These are phyloP conservation scores for Macrophomina pseudophaseolina DNA, from an alignment of 2,329 filamentous ascomycete genomes.

Conservation along the genomic window DNA sequence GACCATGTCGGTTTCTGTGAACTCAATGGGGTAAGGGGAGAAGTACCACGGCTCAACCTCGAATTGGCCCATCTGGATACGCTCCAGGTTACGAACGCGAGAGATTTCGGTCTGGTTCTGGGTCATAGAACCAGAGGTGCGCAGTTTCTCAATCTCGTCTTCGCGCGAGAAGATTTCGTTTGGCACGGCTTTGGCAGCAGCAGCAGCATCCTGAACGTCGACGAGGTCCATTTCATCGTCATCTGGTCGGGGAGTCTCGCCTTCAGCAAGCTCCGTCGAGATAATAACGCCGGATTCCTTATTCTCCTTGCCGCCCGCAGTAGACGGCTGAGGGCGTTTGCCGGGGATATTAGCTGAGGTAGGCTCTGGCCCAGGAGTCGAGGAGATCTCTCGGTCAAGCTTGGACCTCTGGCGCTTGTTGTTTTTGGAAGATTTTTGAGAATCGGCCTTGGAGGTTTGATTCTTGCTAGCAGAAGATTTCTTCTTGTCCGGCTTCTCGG, in stretches of 20 bases:
- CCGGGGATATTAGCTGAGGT: constrained; percentile 55
- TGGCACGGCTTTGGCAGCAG: constrained; percentile 57
- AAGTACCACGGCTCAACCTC: constrained; percentile 99
- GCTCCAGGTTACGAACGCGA: constrained; percentile 91
- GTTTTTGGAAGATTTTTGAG: constrained; percentile 54
- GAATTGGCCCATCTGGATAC: constrained; percentile 89
- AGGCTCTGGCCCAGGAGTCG: constrained; percentile 62
- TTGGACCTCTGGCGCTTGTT: constrained; percentile 52
- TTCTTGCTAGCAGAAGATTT: constrained; percentile 63
- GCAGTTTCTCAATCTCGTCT: constrained; percentile 94
- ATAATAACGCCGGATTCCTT: constrained; percentile 53
- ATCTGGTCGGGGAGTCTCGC: constrained; percentile 55
- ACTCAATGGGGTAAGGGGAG: constrained; percentile 90
- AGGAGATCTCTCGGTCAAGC: constrained; percentile 60
- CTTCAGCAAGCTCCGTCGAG: constrained; percentile 53
- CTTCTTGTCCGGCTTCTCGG: constrained; percentile 86
- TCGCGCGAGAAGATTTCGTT: constrained; percentile 72
- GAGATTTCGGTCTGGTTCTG: constrained; percentile 98
- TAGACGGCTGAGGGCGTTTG: constrained; percentile 57
- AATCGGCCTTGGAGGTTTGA: constrained; percentile 40
- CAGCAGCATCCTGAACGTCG: constrained; percentile 58
- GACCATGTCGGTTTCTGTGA: constrained; percentile 85
- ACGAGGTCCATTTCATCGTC: constrained; percentile 59
- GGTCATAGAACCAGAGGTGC: constrained; percentile 96
- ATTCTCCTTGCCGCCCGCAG: constrained; percentile 66